A percentile compares a stretch with the other conserved stretches of the same genome.
These are phyloP conservation scores for Papiliotrema flavescens DNA, from an alignment of 1,284 basidiomycete species.

Conservation along the genomic window DNA sequence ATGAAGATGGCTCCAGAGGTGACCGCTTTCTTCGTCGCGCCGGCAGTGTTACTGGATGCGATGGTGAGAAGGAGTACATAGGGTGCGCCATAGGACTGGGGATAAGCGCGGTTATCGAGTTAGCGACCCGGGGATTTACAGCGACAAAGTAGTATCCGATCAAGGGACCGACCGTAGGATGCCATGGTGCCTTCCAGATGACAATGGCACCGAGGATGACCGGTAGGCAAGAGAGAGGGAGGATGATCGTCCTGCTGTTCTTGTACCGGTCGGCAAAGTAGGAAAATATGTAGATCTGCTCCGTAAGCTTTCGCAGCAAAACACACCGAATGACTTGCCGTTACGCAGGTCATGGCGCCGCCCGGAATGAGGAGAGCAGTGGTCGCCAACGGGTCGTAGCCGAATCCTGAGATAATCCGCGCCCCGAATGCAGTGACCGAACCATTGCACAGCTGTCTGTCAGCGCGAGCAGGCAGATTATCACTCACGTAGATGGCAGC, in stretches of 20 bases:
- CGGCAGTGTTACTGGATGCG: constrained; percentile 50
- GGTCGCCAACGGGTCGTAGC: constrained; percentile 50
- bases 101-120: no score
- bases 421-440: constrained; percentile 52
- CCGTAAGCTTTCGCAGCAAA: not conserved
- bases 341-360: constrained; percentile 50
- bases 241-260: constrained; percentile 48
- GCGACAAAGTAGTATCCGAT: constrained; percentile 52
- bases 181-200: constrained; percentile 51
- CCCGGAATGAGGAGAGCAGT: constrained; percentile 50
- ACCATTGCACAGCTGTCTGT: constrained; percentile 35
- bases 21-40: constrained; percentile 52
- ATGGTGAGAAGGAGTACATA: constrained; percentile 53
- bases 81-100: constrained; percentile 51
- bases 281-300: constrained; percentile 46
- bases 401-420: constrained; percentile 51
- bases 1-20: constrained; percentile 9
- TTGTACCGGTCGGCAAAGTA: constrained; percentile 45
- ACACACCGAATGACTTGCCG: not conserved
- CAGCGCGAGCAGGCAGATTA: not conserved
- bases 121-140: not conserved
- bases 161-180: constrained; percentile 49
- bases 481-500: constrained; percentile 36
- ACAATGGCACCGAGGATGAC: constrained; percentile 51
- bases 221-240: constrained; percentile 52